Evolutionary conservation across 495 filamentous ascomycete species (phyloP).

Genomic region (Penicillium crystallinum): DNA sequence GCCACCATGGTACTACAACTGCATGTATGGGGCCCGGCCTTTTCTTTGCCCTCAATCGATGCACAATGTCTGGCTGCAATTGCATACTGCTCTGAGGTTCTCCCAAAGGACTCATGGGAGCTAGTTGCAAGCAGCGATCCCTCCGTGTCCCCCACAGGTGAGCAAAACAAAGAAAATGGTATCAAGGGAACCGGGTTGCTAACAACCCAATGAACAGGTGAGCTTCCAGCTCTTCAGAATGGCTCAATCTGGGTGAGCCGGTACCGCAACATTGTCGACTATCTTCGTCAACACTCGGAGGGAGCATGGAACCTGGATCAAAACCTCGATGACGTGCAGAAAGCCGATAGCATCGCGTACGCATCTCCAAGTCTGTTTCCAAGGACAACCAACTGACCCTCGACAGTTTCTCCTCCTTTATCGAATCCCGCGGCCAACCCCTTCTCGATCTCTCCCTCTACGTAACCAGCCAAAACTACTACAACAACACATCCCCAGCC

Average conservation of each 20-base stretch:
- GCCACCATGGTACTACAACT: conserved; percentile 64
- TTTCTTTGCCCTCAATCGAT: conserved; percentile 82
- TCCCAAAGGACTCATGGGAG: conserved; percentile 60
- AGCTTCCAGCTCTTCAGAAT: conserved; percentile 70
- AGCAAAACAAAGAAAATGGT: conserved; percentile 7
- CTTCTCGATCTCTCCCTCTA: conserved; percentile 81
- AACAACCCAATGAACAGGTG: conserved; percentile 43
- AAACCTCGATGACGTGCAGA: conserved; percentile 37
- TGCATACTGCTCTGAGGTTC: conserved; percentile 57
- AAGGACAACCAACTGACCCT: not conserved
- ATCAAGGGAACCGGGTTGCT: not conserved
- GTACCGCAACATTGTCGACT: conserved; percentile 67
- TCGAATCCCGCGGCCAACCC: conserved; percentile 57
- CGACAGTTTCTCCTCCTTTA: conserved; percentile 53
- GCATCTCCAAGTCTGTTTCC: conserved; percentile 2
- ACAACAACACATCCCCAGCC: conserved; percentile 62
- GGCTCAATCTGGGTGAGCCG: conserved; percentile 59
- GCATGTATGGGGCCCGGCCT: conserved; percentile 88
- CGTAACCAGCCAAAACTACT: conserved; percentile 81
- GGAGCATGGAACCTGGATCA: conserved; percentile 53
- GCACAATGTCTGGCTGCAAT: conserved; percentile 78
- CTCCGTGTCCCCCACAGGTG: conserved; percentile 65
- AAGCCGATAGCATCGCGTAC: conserved; percentile 54
- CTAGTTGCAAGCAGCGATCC: conserved; percentile 73
- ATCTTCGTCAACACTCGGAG: conserved; percentile 53